Evolutionary conservation across 2,329 filamentous ascomycete species (phyloP).

Genomic region (Sodiomyces alkalinus): DNA sequence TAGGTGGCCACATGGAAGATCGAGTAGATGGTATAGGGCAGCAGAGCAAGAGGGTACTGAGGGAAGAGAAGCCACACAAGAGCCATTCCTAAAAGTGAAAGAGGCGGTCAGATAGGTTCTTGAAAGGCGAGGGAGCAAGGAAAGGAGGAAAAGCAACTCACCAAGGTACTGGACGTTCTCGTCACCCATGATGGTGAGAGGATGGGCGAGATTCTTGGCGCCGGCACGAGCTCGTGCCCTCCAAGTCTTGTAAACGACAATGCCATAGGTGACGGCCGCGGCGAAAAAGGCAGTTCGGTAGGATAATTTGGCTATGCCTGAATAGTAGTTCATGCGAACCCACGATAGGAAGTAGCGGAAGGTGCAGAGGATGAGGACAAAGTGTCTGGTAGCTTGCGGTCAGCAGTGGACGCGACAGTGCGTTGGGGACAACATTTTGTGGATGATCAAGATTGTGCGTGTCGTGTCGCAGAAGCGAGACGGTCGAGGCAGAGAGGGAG

Average conservation of each 20-base stretch:
- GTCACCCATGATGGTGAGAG: conserved; percentile 57
- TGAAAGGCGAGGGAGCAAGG: conserved; percentile 1
- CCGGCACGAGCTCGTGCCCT: conserved; percentile 68
- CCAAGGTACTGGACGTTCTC: conserved; percentile 97
- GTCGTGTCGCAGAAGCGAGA: neutral
- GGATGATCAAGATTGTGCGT: too few species aligned
- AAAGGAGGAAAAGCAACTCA: conserved; percentile 31
- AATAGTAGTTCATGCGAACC: conserved; percentile 76
- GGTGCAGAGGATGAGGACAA: conserved; percentile 71
- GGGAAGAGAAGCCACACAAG: conserved; percentile 87
- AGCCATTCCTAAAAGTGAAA: conserved; percentile 55
- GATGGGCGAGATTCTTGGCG: conserved; percentile 41
- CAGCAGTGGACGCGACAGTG: conserved; percentile 1
- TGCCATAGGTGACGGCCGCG: conserved; percentile 85
- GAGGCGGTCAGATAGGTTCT: conserved; percentile 1
- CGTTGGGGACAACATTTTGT: neutral
- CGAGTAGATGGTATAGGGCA: conserved; percentile 94
- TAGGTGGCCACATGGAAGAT: conserved; percentile 98
- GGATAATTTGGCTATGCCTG: conserved; percentile 59
- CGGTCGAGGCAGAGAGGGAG: conserved; percentile 6
- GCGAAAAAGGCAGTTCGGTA: conserved; percentile 87
- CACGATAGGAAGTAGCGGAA: conserved; percentile 75
- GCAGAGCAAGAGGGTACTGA: conserved; percentile 77
- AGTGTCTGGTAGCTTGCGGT: conserved; percentile 43
- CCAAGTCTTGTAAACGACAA: conserved; percentile 97